These are phyloP conservation scores for Hydnomerulius pinastri DNA, from an alignment of 768 basidiomycete species.

Conservation along the genomic window DNA sequence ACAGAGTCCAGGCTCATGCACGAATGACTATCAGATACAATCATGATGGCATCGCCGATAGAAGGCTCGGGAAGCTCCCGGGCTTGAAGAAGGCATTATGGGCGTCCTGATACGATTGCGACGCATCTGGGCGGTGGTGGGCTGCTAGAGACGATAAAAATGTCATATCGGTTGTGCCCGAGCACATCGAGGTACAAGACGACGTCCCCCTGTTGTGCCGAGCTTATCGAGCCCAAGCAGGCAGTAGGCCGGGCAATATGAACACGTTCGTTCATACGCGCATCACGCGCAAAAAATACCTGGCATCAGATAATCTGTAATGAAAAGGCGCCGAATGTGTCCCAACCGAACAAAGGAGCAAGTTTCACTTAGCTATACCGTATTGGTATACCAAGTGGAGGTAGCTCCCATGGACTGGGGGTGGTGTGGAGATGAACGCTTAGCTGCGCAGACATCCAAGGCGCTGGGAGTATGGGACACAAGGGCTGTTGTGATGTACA, in stretches of 20 bases:
- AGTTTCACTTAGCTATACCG: slow-evolving; percentile 4
- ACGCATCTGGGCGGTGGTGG: slow-evolving; percentile 2
- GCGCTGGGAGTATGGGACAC: slow-evolving; percentile 3
- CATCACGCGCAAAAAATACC: slow-evolving; percentile 11
- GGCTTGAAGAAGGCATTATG: background rate
- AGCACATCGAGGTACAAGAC: slow-evolving; percentile 12
- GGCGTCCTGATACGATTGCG: slow-evolving; percentile 3
- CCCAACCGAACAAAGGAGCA: slow-evolving; percentile 13
- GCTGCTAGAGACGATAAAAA: slow-evolving; percentile 5
- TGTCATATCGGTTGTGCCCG: slow-evolving; percentile 12
- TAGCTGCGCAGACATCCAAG: slow-evolving; percentile 10
- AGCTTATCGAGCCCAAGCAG: slow-evolving; percentile 4
- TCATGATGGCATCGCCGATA: slow-evolving; percentile 11
- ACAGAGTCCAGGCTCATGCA: slow-evolving; percentile 13
- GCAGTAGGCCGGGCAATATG: slow-evolving; percentile 22
- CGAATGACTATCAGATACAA: slow-evolving; percentile 10
- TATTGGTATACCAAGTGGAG: slow-evolving; percentile 19
- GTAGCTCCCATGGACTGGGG: slow-evolving; percentile 17
- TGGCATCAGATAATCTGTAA: slow-evolving; percentile 25
- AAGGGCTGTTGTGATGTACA: background rate
- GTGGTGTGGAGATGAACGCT: background rate
- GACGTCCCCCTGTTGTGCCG: slow-evolving; percentile 16
- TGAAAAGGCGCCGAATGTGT: slow-evolving; percentile 24
- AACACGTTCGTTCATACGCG: slow-evolving; percentile 15
- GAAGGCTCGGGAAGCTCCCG: background rate